These are phyloP conservation scores for Aspergillus fischeri DNA, from an alignment of 2,329 filamentous ascomycete genomes.

Conservation along the genomic window DNA sequence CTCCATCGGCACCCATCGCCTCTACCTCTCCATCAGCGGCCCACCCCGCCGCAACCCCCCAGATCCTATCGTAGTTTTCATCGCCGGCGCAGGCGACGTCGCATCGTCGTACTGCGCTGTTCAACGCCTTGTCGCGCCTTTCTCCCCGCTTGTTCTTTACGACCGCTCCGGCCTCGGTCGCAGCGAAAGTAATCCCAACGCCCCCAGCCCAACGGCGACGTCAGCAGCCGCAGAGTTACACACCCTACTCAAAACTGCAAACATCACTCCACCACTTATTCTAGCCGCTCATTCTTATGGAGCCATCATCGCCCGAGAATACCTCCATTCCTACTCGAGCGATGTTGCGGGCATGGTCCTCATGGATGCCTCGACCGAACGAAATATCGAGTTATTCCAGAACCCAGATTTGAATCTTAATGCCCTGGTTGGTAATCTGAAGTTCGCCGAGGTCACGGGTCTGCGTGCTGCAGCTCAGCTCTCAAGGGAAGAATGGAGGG, in stretches of 20 bases:
- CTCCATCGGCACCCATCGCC: conserved; percentile 30
- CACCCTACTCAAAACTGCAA: conserved; percentile 20
- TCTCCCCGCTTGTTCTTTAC: conserved; percentile 30
- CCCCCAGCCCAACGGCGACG: conserved; percentile 15
- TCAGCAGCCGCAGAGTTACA: conserved; percentile 30
- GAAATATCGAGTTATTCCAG: conserved; percentile 26
- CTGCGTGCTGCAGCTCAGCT: conserved; percentile 25
- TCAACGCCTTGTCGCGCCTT: conserved; percentile 25
- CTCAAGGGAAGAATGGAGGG: conserved; percentile 32
- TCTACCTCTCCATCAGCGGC: conserved; percentile 28
- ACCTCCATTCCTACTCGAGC: conserved; percentile 27
- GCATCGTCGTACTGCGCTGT: conserved; percentile 31
- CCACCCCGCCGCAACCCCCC: conserved; percentile 13
- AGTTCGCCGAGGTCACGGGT: conserved; percentile 29
- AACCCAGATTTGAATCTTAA: conserved; percentile 28
- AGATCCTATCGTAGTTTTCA: conserved; percentile 31
- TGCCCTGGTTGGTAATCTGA: conserved; percentile 28
- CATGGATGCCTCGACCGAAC: conserved; percentile 34
- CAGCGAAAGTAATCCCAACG: conserved; percentile 23
- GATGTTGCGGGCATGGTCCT: conserved; percentile 37
- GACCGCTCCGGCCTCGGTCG: conserved; percentile 38
- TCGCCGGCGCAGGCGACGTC: conserved; percentile 35
- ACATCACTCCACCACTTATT: conserved; percentile 26
- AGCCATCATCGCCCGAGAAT: conserved; percentile 37
- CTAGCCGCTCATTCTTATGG: conserved; percentile 41